A percentile compares a stretch with the other conserved stretches of the same genome.
These are phyloP conservation scores for Geotrichum carabidarum DNA, from an alignment of 1,139 yeast genomes.

Conservation along the genomic window DNA sequence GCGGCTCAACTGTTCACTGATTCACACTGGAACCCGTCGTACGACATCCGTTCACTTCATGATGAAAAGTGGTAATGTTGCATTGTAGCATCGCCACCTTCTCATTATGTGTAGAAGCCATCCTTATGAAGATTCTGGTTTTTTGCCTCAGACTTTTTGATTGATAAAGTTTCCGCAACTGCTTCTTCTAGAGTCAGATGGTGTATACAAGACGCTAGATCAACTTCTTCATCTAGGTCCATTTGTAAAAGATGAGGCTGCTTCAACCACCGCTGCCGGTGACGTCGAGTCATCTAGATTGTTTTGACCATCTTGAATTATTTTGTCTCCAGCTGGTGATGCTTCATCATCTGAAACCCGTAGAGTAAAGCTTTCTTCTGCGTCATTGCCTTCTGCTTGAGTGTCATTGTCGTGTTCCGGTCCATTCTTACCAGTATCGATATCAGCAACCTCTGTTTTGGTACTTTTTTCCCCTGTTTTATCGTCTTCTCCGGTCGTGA, in stretches of 20 bases:
- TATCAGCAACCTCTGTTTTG: neutral
- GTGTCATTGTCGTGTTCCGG: neutral
- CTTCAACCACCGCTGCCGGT: no score
- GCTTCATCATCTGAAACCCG: neutral
- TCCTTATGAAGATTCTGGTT: neutral
- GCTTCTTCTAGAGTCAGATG: constrained; percentile 3
- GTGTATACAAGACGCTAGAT: constrained; percentile 1
- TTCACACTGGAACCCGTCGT: no score
- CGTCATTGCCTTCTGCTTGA: neutral
- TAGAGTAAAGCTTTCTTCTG: neutral
- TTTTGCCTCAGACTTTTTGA: neutral
- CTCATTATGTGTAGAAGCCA: neutral
- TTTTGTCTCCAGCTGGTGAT: neutral
- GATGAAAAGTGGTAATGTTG: neutral
- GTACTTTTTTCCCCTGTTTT: neutral
- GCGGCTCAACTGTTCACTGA: no score
- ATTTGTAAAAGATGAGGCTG: neutral
- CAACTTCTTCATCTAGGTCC: neutral
- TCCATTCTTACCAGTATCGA: neutral
- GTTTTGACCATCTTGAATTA: neutral
- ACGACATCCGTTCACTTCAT: no score
- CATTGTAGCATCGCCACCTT: neutral
- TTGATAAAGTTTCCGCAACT: neutral
- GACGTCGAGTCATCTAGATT: neutral
- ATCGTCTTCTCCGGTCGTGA: neutral